phyloP scores from a whole-genome alignment of 139 green algal species.

The Chlorella sp. region DNA sequence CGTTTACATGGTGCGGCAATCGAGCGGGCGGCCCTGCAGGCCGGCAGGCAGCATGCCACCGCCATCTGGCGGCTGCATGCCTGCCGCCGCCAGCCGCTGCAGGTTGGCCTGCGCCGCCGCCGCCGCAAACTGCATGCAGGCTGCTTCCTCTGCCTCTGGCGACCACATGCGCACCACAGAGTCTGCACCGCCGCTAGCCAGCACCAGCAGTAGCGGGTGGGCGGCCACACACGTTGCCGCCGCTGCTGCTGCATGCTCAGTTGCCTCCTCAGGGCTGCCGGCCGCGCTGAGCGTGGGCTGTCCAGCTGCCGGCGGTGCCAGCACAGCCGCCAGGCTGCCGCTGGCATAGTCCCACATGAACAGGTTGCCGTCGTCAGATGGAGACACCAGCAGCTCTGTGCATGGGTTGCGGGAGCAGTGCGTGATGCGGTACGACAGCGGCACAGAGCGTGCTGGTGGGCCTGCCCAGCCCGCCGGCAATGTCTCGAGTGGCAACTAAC shows the following conservation, averaged over 20 bases:
- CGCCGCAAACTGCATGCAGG: not conserved
- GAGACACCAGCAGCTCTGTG: conserved; percentile 58
- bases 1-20: no score
- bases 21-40: not conserved
- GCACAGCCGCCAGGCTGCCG: conserved; percentile 42
- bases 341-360: conserved; percentile 73
- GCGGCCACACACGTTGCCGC: conserved; percentile 11
- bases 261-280: not conserved
- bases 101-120: conserved; percentile 27
- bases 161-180: conserved; percentile 60
- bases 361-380: conserved; percentile 69
- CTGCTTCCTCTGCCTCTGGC: conserved; percentile 34
- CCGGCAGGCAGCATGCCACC: no score
- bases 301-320: not conserved
- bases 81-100: not conserved
- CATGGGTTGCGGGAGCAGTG: not conserved
- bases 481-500: no score
- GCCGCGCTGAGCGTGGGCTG: not conserved
- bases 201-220: conserved; percentile 37
- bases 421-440: not conserved
- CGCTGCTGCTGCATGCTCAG: not conserved
- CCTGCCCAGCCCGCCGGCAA: no score
- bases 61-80: not conserved
- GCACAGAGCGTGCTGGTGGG: no score
- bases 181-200: conserved; percentile 56